phyloP scores from a whole-genome alignment of 2,329 filamentous ascomycete genomes.

The Cyanodermella asteris region DNA sequence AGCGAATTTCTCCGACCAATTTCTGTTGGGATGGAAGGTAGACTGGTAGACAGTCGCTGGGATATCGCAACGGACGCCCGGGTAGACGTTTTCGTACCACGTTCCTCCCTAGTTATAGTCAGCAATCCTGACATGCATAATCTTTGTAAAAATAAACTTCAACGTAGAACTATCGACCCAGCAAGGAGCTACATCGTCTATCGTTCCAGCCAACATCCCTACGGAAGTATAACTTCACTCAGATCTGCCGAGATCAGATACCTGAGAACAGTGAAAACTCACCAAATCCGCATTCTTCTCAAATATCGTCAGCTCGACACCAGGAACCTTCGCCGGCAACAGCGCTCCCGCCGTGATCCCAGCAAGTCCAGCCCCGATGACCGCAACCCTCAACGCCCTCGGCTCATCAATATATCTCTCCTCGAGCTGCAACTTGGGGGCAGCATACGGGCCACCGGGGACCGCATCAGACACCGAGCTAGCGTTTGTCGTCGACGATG shows the following conservation, averaged over 20 bases:
- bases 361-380: conserved; percentile 42
- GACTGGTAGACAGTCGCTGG: conserved; percentile 50
- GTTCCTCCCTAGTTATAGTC: conserved; percentile 26
- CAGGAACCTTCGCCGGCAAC: conserved; percentile 46
- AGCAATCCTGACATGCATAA: conserved; percentile 8
- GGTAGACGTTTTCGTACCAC: conserved; percentile 32
- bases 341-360: conserved; percentile 44
- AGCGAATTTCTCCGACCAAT: conserved; percentile 49
- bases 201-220: too few species aligned
- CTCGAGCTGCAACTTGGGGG: too few species aligned
- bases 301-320: conserved; percentile 40
- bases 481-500: too few species aligned
- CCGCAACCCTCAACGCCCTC: conserved; percentile 33
- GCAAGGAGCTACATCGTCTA: too few species aligned
- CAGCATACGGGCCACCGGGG: too few species aligned
- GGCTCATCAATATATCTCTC: too few species aligned
- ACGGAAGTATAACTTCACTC: too few species aligned
- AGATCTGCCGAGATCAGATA: too few species aligned
- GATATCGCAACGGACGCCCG: conserved; percentile 46
- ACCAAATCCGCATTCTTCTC: conserved; percentile 49
- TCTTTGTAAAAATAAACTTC: too few species aligned
- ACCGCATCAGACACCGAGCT: too few species aligned
- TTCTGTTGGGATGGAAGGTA: conserved; percentile 42
- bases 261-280: too few species aligned
- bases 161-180: too few species aligned